These are phyloP conservation scores for Russula lepida DNA, from an alignment of 768 basidiomycete genomes.

Conservation along the genomic window DNA sequence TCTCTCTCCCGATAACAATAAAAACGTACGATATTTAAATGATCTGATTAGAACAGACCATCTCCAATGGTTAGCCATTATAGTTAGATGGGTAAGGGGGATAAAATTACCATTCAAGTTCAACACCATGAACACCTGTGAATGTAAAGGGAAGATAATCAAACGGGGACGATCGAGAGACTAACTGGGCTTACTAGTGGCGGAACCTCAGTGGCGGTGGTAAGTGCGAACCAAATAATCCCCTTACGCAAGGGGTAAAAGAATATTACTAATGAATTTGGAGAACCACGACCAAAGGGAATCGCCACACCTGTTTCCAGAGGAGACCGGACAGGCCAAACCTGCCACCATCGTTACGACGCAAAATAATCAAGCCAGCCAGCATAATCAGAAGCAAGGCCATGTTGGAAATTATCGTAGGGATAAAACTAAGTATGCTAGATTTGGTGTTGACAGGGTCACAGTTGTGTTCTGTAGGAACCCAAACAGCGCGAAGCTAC, in stretches of 20 bases:
- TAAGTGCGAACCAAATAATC: neutral
- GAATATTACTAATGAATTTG: too few relatives aligned
- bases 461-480: neutral
- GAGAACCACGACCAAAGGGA: neutral
- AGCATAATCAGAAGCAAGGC: constrained; percentile 1
- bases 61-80: neutral
- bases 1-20: neutral
- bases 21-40: too few relatives aligned
- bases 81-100: too few relatives aligned
- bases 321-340: too few relatives aligned
- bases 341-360: too few relatives aligned
- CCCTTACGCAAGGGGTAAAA: neutral
- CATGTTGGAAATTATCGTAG: neutral
- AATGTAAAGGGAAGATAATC: neutral
- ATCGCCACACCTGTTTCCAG: too few relatives aligned
- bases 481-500: neutral
- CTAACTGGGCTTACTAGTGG: too few relatives aligned
- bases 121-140: neutral
- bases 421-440: neutral
- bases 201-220: neutral
- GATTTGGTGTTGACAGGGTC: neutral
- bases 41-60: neutral
- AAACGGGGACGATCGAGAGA: neutral
- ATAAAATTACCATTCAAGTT: too few relatives aligned
- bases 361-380: neutral